phyloP scores from a whole-genome alignment of 208 protist genomes.

The Endotrypanum monterogeii region DNA sequence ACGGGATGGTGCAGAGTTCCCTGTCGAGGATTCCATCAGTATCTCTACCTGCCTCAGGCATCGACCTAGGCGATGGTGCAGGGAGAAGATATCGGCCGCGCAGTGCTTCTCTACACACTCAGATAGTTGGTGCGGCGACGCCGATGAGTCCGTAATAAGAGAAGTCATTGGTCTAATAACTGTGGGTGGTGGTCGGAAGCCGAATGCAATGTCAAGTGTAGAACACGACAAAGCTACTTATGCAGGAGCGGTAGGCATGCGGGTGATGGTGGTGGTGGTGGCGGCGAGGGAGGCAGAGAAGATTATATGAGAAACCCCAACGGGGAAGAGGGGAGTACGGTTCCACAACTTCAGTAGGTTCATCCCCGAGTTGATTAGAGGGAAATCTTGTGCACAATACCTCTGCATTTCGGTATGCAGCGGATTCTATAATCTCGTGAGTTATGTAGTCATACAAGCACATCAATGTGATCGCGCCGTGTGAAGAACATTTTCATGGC shows the following conservation, averaged over 20 bases:
- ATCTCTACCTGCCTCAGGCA: constrained; percentile 3
- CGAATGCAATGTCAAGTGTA: neutral
- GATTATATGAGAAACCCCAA: neutral
- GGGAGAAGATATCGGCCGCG: constrained; percentile 18
- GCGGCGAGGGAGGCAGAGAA: neutral
- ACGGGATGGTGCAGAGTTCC: neutral
- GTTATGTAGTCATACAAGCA: too few species aligned
- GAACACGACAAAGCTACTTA: neutral
- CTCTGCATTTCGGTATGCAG: too few species aligned
- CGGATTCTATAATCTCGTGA: too few species aligned
- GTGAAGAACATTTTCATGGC: too few species aligned
- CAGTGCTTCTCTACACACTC: constrained; percentile 3
- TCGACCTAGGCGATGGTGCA: constrained; percentile 15
- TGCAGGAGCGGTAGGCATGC: neutral
- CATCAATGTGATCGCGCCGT: too few species aligned
- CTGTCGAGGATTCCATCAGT: neutral
- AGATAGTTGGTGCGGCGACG: neutral
- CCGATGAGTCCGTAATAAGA: neutral
- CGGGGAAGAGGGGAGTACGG: neutral
- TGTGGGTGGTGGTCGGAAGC: neutral
- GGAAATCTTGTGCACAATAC: too few species aligned
- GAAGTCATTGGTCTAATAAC: neutral
- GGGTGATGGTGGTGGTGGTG: neutral
- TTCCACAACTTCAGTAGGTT: too few species aligned
- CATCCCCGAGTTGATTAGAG: too few species aligned